phyloP scores from a whole-genome alignment of 805 yeast species.

The Metschnikowia vanudenii region DNA sequence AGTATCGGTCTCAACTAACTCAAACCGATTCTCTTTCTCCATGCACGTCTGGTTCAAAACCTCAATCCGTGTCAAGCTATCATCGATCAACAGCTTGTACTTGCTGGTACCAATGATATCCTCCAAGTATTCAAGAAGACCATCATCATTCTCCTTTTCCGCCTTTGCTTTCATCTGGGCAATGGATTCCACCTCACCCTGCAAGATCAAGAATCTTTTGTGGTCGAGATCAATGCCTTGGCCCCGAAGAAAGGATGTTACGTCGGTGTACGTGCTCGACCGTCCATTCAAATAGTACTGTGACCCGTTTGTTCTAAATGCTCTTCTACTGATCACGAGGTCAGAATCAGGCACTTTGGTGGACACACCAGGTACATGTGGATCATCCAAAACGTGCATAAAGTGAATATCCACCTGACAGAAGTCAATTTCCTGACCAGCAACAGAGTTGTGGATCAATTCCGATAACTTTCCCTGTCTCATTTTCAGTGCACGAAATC shows the following conservation, averaged over 20 bases:
- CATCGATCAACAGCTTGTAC: conserved; percentile 76
- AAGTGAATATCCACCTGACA: conserved; percentile 94
- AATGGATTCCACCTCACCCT: conserved; percentile 97
- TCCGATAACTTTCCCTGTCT: conserved; percentile 93
- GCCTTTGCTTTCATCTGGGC: conserved; percentile 99
- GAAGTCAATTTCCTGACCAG: conserved; percentile 51
- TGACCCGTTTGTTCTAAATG: conserved; percentile 72
- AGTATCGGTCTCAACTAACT: conserved; percentile 76
- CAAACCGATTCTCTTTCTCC: conserved; percentile 78
- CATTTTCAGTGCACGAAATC: conserved; percentile 95
- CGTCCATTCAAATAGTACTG: conserved; percentile 72
- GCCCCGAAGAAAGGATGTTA: conserved; percentile 66
- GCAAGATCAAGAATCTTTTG: conserved; percentile 88
- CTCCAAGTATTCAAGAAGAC: conserved; percentile 88
- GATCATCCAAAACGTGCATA: conserved; percentile 66
- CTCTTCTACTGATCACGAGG: conserved; percentile 76
- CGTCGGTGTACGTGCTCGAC: conserved; percentile 72
- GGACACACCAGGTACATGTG: conserved; percentile 29
- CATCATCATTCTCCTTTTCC: conserved; percentile 88
- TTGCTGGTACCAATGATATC: conserved; percentile 94
- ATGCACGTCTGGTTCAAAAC: conserved; percentile 74
- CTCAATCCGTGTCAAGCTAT: conserved; percentile 58
- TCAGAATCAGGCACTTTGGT: conserved; percentile 52
- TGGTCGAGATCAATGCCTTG: conserved; percentile 94
- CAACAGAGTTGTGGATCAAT: conserved; percentile 86